Percentiles rank a stretch among this genome's conserved stretches.
phyloP scores from a whole-genome alignment of 345 rosid genomes.

The Stellera chamaejasme region DNA sequence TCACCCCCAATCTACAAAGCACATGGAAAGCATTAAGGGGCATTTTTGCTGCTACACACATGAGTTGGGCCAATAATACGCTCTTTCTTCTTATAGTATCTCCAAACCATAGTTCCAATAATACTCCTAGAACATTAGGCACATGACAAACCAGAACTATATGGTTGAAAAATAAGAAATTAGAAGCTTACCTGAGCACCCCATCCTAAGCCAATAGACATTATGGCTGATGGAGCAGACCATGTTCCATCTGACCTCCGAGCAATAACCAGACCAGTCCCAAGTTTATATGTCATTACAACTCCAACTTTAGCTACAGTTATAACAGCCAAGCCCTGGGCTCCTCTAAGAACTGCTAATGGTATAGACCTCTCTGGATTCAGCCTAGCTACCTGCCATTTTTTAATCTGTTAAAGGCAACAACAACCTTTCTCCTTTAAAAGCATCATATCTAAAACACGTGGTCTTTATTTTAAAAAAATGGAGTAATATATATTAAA shows the following conservation, averaged over 20 bases:
- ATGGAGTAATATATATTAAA: too few species aligned
- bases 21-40: background rate
- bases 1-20: slow-evolving; percentile 77
- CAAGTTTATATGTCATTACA: slow-evolving; percentile 64
- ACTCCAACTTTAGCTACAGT: slow-evolving; percentile 95
- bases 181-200: slow-evolving; percentile 78
- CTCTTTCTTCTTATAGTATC: too few species aligned
- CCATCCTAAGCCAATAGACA: slow-evolving; percentile 88
- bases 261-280: slow-evolving; percentile 83
- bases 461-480: too few species aligned
- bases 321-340: slow-evolving; percentile 78
- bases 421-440: too few species aligned
- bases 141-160: too few species aligned
- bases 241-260: slow-evolving; percentile 86
- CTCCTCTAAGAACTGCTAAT: slow-evolving; percentile 60
- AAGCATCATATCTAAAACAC: too few species aligned
- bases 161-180: too few species aligned
- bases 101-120: background rate
- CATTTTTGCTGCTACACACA: too few species aligned
- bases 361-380: slow-evolving; percentile 93
- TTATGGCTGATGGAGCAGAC: slow-evolving; percentile 95
- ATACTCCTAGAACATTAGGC: slow-evolving; percentile 3
- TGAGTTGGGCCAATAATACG: too few species aligned
- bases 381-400: slow-evolving; percentile 52
- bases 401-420: slow-evolving; percentile 6